Percentiles rank a stretch among this genome's conserved stretches.
Evolutionary conservation across 1,284 basidiomycete genomes (phyloP).

Genomic region (Uromyces viciae-fabae): DNA sequence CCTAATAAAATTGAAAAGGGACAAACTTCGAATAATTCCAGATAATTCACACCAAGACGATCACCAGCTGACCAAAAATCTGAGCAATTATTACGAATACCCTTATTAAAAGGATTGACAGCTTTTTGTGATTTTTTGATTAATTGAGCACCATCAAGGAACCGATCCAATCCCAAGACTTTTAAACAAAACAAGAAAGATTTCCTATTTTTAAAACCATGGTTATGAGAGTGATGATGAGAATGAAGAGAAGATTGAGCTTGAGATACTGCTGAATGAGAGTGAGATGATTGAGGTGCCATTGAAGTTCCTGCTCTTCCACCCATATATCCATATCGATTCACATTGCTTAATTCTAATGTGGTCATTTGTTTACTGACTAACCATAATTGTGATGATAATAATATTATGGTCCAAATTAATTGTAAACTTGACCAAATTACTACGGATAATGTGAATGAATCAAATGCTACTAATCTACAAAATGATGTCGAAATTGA

Average conservation of each 20-base stretch:
- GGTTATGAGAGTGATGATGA: background rate
- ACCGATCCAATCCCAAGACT: slow-evolving; percentile 84
- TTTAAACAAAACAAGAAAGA: slow-evolving; percentile 69
- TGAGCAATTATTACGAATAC: slow-evolving; percentile 76
- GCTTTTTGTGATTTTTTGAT: slow-evolving; percentile 64
- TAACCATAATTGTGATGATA: slow-evolving; percentile 83
- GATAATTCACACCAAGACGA: slow-evolving; percentile 84
- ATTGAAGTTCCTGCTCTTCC: slow-evolving; percentile 57
- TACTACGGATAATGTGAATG: slow-evolving; percentile 76
- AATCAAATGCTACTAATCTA: slow-evolving; percentile 61
- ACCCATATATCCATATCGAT: slow-evolving; percentile 94
- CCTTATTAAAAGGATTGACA: slow-evolving; percentile 88
- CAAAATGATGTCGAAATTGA: slow-evolving; percentile 66
- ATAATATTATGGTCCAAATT: slow-evolving; percentile 83
- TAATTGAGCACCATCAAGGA: slow-evolving; percentile 82
- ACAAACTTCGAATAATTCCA: slow-evolving; percentile 76
- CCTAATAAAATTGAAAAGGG: slow-evolving; percentile 9
- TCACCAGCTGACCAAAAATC: slow-evolving; percentile 90
- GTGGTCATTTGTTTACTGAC: slow-evolving; percentile 92
- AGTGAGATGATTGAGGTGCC: slow-evolving; percentile 33
- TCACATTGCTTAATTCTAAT: slow-evolving; percentile 88
- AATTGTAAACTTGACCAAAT: slow-evolving; percentile 86
- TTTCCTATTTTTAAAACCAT: background rate
- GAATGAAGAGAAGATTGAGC: slow-evolving; percentile 21
- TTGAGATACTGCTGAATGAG: slow-evolving; percentile 27